Conservation (phyloP, 2,329 filamentous ascomycete genomes). For the Keithomyces neogunnii region DNA sequence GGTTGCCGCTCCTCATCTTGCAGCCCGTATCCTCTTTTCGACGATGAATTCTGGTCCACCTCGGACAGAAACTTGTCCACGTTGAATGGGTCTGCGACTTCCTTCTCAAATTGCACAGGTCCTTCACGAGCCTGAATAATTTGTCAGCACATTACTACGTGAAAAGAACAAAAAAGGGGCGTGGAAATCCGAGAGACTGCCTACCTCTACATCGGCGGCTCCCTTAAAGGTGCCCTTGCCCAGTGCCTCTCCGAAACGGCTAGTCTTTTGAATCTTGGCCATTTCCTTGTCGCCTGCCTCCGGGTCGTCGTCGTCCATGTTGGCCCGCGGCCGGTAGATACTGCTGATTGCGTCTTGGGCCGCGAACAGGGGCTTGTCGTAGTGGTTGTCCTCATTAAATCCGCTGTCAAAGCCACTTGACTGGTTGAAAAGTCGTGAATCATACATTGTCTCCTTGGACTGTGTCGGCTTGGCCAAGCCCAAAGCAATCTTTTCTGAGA, state of each 20-base stretch:
- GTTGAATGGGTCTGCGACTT: conserved; percentile 77
- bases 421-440: conserved; percentile 91
- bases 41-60: conserved; percentile 52
- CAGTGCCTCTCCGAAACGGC: conserved; percentile 75
- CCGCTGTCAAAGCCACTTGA: conserved; percentile 82
- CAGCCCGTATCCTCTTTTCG: conserved; percentile 69
- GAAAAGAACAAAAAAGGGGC: neutral
- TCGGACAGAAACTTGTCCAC: conserved; percentile 91
- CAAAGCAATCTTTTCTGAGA: conserved; percentile 92
- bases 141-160: conserved; percentile 20
- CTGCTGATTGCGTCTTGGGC: conserved; percentile 90
- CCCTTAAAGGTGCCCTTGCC: conserved; percentile 90
- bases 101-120: conserved; percentile 94
- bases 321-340: conserved; percentile 78
- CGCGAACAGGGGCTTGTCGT: conserved; percentile 94
- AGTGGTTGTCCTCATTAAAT: conserved; percentile 95
- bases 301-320: conserved; percentile 69
- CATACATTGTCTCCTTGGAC: conserved; percentile 90
- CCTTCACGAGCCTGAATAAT: conserved; percentile 62
- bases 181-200: conserved; percentile 16
- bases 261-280: conserved; percentile 78
- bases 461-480: conserved; percentile 92
- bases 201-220: conserved; percentile 69
- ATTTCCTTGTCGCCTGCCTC: conserved; percentile 75
- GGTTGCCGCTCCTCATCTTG: conserved; percentile 54